Percentiles rank a stretch among this genome's conserved stretches.
phyloP scores from a whole-genome alignment of 371 early-diverging fungal genomes.

The Umbelopsis sp. region DNA sequence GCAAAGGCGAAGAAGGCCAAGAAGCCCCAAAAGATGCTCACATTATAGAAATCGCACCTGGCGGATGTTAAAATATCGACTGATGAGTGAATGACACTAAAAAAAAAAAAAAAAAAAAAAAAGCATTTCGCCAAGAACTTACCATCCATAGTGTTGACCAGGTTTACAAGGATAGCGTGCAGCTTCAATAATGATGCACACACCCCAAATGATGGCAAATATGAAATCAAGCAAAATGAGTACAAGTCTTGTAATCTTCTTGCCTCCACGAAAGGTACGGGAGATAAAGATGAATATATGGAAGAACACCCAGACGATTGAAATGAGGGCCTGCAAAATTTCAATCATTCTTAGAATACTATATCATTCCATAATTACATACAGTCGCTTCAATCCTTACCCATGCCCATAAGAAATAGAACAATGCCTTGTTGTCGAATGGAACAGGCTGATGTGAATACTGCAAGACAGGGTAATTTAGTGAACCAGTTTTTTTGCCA shows the following conservation, averaged over 20 bases:
- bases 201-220: slow-evolving; percentile 56
- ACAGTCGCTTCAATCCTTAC: slow-evolving; percentile 30
- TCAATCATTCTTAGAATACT: neutral
- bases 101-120: slow-evolving; percentile 2
- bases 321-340: slow-evolving; percentile 42
- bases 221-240: slow-evolving; percentile 52
- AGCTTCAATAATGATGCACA: slow-evolving; percentile 60
- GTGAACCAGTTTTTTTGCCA: neutral
- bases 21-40: slow-evolving; percentile 59
- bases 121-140: slow-evolving; percentile 6
- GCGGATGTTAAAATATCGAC: too few relatives aligned
- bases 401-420: slow-evolving; percentile 52
- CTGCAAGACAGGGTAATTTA: slow-evolving; percentile 18
- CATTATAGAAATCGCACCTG: slow-evolving; percentile 66
- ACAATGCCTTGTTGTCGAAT: slow-evolving; percentile 40
- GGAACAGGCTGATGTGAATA: slow-evolving; percentile 40
- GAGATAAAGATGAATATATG: slow-evolving; percentile 48
- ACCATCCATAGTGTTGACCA: slow-evolving; percentile 47
- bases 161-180: slow-evolving; percentile 52
- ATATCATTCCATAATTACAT: neutral
- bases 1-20: slow-evolving; percentile 51
- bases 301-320: slow-evolving; percentile 50
- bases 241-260: slow-evolving; percentile 54
- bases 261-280: slow-evolving; percentile 45
- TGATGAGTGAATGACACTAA: neutral